Evolutionary conservation across 2,329 filamentous ascomycete species (phyloP).

Genomic region (Gaeumannomyces sp.): DNA sequence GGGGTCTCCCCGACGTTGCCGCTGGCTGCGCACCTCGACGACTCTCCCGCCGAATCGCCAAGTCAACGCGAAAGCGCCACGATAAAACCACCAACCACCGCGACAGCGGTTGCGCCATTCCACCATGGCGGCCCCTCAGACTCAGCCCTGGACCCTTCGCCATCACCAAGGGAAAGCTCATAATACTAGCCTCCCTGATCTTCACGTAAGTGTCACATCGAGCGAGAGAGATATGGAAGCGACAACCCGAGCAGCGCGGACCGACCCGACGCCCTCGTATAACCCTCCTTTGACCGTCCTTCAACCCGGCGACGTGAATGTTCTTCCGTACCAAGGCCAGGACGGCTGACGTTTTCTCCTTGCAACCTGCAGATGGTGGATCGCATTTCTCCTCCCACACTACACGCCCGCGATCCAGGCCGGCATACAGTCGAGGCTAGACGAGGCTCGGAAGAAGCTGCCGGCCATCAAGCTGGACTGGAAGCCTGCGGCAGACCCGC

Average conservation of each 20-base stretch:
- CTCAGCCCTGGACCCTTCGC: conserved; percentile 20
- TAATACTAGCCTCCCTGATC: conserved; percentile 28
- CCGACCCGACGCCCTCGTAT: not conserved
- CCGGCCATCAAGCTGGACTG: conserved; percentile 35
- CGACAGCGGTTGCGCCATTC: not conserved
- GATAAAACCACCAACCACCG: not conserved
- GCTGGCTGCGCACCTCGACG: not conserved
- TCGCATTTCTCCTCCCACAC: conserved; percentile 36
- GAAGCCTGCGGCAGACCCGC: conserved; percentile 26
- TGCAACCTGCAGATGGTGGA: conserved; percentile 35
- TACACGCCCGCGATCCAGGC: conserved; percentile 38
- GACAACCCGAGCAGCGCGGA: not conserved
- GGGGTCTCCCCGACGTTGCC: not conserved
- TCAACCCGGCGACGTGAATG: not conserved
- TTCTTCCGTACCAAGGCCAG: not conserved
- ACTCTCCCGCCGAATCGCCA: not conserved
- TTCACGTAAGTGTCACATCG: conserved; percentile 29
- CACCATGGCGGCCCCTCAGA: conserved; percentile 18
- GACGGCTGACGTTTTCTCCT: not conserved
- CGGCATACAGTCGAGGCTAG: conserved; percentile 29
- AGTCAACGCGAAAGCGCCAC: not conserved
- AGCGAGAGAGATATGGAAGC: not conserved
- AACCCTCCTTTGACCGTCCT: not conserved
- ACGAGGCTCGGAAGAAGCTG: conserved; percentile 33
- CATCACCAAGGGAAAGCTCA: conserved; percentile 29